Conservation (phyloP, 2,329 filamentous ascomycete species). For the Hypoxylon sp. region DNA sequence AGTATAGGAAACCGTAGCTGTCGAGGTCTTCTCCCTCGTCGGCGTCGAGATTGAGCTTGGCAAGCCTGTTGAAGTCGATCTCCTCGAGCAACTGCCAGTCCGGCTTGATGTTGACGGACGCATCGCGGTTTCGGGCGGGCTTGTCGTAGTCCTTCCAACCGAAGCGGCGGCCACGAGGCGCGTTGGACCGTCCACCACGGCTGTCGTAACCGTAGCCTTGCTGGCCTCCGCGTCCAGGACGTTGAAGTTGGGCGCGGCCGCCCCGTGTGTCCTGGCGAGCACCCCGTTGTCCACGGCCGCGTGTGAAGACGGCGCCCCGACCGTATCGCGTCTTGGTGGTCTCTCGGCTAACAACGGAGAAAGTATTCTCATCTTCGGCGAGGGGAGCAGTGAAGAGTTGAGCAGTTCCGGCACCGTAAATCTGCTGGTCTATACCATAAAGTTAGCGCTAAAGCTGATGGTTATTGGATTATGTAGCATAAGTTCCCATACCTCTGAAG, state of each 20-base stretch:
- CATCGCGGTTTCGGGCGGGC: conserved; percentile 94
- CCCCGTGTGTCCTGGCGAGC: conserved; percentile 75
- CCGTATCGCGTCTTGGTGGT: conserved; percentile 89
- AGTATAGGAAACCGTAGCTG: conserved; percentile 96
- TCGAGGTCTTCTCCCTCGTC: conserved; percentile 96
- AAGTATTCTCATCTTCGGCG: conserved; percentile 95
- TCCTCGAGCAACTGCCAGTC: conserved; percentile 98
- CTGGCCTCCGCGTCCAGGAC: conserved; percentile 77
- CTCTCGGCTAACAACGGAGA: conserved; percentile 98
- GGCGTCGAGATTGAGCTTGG: conserved; percentile 95
- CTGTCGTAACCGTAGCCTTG: conserved; percentile 79
- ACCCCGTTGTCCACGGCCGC: conserved; percentile 84
- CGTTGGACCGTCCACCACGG: conserved; percentile 77
- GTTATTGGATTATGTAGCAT: neutral
- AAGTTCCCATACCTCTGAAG: conserved; percentile 79
- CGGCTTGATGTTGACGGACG: conserved; percentile 94
- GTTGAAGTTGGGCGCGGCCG: conserved; percentile 75
- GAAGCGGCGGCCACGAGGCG: conserved; percentile 86
- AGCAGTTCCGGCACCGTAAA: conserved; percentile 91
- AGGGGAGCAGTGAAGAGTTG: conserved; percentile 91
- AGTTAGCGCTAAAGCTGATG: conserved; percentile 35
- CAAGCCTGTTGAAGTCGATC: conserved; percentile 96
- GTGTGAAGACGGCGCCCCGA: conserved; percentile 90
- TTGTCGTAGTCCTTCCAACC: conserved; percentile 99
- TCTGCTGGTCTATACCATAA: conserved; percentile 82